Evolutionary conservation across 2,329 filamentous ascomycete genomes (phyloP), one percentile per base, ranked within the genome.

Genomic region (Calycina herbarum): DNA sequence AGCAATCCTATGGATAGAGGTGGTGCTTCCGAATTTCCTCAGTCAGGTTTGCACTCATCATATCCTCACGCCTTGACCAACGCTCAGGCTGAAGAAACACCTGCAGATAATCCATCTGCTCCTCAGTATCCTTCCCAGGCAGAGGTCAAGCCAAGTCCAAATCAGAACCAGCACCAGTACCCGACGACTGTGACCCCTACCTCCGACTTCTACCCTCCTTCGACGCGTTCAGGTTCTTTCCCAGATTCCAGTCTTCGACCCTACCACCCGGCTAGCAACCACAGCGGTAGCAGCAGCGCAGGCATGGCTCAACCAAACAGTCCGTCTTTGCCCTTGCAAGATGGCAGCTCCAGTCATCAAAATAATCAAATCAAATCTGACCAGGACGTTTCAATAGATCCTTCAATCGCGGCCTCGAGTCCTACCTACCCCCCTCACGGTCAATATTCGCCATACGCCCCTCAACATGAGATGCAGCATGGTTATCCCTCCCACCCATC

Each of bases 291-390:
- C 67, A 88, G 88, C 66, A 86, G 89, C 81, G 90, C 88, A 88
- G 90, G 89, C 89, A 97, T 97, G 94, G 93, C 94, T 88, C 93
- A 97, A 92, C 88, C 93, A 90, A 92, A 92, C 90, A 97, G 94
- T 97, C 92, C 92, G 93, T 97, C 92, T 82, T 86, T 92, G 85
- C 86, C 90, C 88, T 84, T 92, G 83, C 86, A 89, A 86, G 91
- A 93, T 92, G 91, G 84, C 79, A 83, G 83, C 76, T 84, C 85
- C 82, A 89, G 84, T 86, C 88, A 91, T 89, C 89, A 89, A 83
- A 85, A 86, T 82, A 84, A 86, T 79, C 84, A 87, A 85, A 86
- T 89, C 82, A 94, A 93, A 82, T 96, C 94, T 97, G 92, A 97
- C 93, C 87, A 86, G 87, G 90, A 93, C 89, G 88, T 96, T 84